Evolutionary conservation across 2,329 filamentous ascomycete species (phyloP).

Genomic region (Alternaria dauci): DNA sequence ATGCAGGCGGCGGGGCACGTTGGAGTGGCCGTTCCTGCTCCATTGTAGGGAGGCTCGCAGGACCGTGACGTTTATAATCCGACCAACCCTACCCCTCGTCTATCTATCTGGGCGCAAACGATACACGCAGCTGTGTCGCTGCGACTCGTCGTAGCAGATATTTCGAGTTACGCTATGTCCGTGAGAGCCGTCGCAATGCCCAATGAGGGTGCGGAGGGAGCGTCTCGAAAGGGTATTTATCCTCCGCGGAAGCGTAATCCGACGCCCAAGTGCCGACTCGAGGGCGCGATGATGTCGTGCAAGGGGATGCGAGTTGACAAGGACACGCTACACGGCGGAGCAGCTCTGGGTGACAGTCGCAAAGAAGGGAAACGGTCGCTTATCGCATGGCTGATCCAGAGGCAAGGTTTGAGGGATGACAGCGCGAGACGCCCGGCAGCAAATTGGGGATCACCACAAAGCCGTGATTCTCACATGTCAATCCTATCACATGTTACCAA

Average conservation of each 20-base stretch:
- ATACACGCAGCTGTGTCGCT: neutral
- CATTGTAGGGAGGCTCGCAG: slow-evolving; percentile 25
- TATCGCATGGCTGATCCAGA: slow-evolving; percentile 13
- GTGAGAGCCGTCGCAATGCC: slow-evolving; percentile 18
- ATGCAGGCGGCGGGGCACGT: slow-evolving; percentile 55
- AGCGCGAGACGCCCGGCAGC: slow-evolving; percentile 20
- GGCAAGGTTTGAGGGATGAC: slow-evolving; percentile 16
- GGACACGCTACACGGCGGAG: slow-evolving; percentile 8
- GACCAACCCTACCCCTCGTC: slow-evolving; percentile 22
- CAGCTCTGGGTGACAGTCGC: neutral
- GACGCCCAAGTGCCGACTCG: slow-evolving; percentile 19
- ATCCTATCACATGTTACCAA: slow-evolving; percentile 31
- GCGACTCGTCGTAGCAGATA: neutral
- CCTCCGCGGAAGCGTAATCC: slow-evolving; percentile 23
- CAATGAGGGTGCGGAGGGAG: slow-evolving; percentile 11
- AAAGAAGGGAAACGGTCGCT: slow-evolving; percentile 6
- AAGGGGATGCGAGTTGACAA: slow-evolving; percentile 15
- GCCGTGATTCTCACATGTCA: slow-evolving; percentile 37
- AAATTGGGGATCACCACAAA: slow-evolving; percentile 28
- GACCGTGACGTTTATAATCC: slow-evolving; percentile 6
- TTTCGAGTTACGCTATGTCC: slow-evolving; percentile 12
- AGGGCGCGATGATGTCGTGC: slow-evolving; percentile 23
- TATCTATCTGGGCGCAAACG: slow-evolving; percentile 4
- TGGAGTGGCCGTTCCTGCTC: slow-evolving; percentile 45
- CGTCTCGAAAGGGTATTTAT: slow-evolving; percentile 26